Evolutionary conservation across 768 basidiomycete species (phyloP), one percentile per base, ranked within the genome.

Genomic region (Mycena epipterygia): DNA sequence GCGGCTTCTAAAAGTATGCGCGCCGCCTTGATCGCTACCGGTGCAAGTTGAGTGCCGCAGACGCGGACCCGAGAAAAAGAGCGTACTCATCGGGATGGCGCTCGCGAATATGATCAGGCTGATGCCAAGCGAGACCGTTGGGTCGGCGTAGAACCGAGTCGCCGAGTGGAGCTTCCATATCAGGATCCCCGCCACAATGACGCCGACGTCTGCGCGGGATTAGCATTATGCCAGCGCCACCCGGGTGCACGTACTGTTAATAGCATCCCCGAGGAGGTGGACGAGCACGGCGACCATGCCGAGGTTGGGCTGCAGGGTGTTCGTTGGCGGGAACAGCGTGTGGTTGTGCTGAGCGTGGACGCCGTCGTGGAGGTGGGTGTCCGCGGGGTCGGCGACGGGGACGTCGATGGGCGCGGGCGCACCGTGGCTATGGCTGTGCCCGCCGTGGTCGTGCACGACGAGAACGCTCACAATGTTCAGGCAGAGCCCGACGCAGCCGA

Each of bases 1-100:
- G 85, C 82, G 5, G 88, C 85, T 77, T 89, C 87, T 27, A 89
- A 77, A 30, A 89, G 81, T 53, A 88, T 87, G 58, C 86, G 83
- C 48, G 85, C 86, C 8, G 86, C 81, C 65, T 84, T 86, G 71
- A 81, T 71, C 2, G 86, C 87, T 87, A 56, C n/a, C n/a, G 3
- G 67, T 21, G 42, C 48, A 62, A 46, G 29, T 52, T 57, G 55
- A 48, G 59, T 63, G 46, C 33, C 29, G 27, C 65, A 21, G 27
- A 32, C 19, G 13, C 29, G 25, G 9, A 32, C 21, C 19, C 13
- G 37, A 19, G 57, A 41, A 19, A 44, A 17, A 13, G 41, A 46
- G 79, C 83, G 67, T 68, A 89, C 88, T 87, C 77, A 87, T 81
- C 37, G 88, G 88, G 61, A 89, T 80, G 13, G 88, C 87, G 64